Base-by-base conservation (phyloP, 2,329 filamentous ascomycete species). In the Gnomoniopsis smithogilvyi region DNA sequence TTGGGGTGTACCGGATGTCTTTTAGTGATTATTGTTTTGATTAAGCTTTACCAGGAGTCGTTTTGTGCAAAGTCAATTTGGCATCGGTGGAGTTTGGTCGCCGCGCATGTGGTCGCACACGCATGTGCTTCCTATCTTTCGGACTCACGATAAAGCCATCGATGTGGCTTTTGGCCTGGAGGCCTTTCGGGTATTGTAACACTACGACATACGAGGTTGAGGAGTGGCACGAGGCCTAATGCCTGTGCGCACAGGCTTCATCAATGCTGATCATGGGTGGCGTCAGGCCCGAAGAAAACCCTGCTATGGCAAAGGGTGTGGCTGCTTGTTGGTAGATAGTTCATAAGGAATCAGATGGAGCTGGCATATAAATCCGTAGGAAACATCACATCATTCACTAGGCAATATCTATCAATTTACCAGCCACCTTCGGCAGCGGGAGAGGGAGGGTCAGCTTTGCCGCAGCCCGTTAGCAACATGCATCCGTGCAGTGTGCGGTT, bases 41-140 rank as follows among this genome's bases (percentile, higher is more conserved):
- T 21, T 45, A 34, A 19, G 38, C 7, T 17, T 48, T 19, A 15
- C 21, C 8, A 46, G 24, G 19, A n/a, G 56, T 36, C 38, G 8
- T 22, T 22, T 30, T 24, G 47, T 22, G 19, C 17, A 30, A 11
- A 3, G 38, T 43, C 36, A 43, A 48, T 34, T 19, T 47, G 51
- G 54, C 46, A 57, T 62, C 47, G 22, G 38, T 34, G 60, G 54
- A 55, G 59, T 61, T 51, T 10, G 34, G 38, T n/a, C 22, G 33
- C 8, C 38, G 22, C 43, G 10, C 21, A 6, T 54, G 10, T 26
- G 15, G 22, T 46, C 38, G 17, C 24, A 17, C 26, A 15, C 33
- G 38, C 26, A 11, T 15, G n/a, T 24, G 10, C 3, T 36, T 21
- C 6, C 45, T 10, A 30, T 21, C 21, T 15, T 6, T 30, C 33